Base-by-base conservation (phyloP, 2,329 filamentous ascomycete genomes). In the Cytospora leucostoma region DNA sequence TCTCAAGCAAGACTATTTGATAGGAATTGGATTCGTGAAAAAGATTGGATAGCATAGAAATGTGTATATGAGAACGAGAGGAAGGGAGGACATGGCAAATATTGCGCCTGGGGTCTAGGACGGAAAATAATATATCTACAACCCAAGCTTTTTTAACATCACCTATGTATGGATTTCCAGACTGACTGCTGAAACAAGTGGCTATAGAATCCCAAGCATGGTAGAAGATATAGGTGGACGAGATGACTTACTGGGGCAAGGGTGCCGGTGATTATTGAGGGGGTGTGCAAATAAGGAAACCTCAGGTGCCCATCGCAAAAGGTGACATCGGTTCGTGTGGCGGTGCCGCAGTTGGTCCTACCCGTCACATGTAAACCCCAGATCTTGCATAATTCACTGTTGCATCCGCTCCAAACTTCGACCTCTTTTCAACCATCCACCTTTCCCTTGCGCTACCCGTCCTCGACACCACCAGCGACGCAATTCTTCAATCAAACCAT, bases 311-410 rank as follows among this genome's bases (percentile, higher is more conserved):
- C 27, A 19, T 15, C 40, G 3, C 38, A 1, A 19, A 10, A 44
- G 6, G 40, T n/a, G 40, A 7, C 7, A 10, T 7, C n/a, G n/a
- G n/a, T n/a, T n/a, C n/a, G n/a, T 11, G n/a, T 47, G n/a, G 44
- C 44, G 44, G 44, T 47, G 44, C 44, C 44, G n/a, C 27, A n/a
- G 40, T 44, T 10, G 12, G 8, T 19, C 17, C 3, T 17, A 40
- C 40, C 44, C n/a, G n/a, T 47, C 44, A 47, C 44, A 47, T 47
- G 44, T 21, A 47, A 47, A 47, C 44, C 44, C 44, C 44, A 47
- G 44, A 47, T 47, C 44, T 47, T 47, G 44, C 44, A 47, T 47
- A 12, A 47, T 12, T 19, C 17, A 21, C 21, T 21, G 8, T 47
- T 21, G 7, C 44, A 21, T 21, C 44, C 44, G 21, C 2, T n/a